A percentile compares a stretch with the other conserved stretches of the same genome.
These are phyloP conservation scores for Zostera marina DNA, from an alignment of 116 monocot genomes.

Conservation along the genomic window DNA sequence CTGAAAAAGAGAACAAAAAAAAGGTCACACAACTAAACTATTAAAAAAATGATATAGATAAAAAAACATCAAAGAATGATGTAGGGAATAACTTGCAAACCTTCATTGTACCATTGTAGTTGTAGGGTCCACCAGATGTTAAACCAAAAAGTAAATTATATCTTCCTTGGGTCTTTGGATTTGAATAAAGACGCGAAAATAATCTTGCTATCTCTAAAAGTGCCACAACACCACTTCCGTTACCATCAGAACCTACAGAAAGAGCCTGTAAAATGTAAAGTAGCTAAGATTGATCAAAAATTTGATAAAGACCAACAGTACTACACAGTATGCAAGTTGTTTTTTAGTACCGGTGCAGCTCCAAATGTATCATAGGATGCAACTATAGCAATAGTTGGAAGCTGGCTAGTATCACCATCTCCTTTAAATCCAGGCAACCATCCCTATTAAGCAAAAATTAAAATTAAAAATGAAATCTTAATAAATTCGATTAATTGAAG, in stretches of 20 bases:
- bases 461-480: too few relatives aligned
- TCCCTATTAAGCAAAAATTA: conserved; percentile 37
- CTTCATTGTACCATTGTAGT: conserved; percentile 97
- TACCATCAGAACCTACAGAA: conserved; percentile 84
- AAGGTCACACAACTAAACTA: background rate
- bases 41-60: too few relatives aligned
- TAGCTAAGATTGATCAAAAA: background rate
- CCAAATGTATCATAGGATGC: conserved; percentile 99
- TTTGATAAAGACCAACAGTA: background rate
- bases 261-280: conserved; percentile 52
- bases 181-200: conserved; percentile 82
- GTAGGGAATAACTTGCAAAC: conserved; percentile 15
- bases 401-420: conserved; percentile 59
- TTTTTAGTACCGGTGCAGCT: conserved; percentile 70
- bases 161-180: conserved; percentile 79
- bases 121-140: conserved; percentile 99
- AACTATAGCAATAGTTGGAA: conserved; percentile 95
- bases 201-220: conserved; percentile 92
- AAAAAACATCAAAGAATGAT: too few relatives aligned
- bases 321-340: background rate
- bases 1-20: conserved; percentile 22
- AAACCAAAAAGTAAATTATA: conserved; percentile 97
- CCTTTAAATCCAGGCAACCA: conserved; percentile 87
- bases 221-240: conserved; percentile 92
- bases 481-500: too few relatives aligned